Conservation (phyloP, 2,329 filamentous ascomycete species). For the Monosporascus sp. region DNA sequence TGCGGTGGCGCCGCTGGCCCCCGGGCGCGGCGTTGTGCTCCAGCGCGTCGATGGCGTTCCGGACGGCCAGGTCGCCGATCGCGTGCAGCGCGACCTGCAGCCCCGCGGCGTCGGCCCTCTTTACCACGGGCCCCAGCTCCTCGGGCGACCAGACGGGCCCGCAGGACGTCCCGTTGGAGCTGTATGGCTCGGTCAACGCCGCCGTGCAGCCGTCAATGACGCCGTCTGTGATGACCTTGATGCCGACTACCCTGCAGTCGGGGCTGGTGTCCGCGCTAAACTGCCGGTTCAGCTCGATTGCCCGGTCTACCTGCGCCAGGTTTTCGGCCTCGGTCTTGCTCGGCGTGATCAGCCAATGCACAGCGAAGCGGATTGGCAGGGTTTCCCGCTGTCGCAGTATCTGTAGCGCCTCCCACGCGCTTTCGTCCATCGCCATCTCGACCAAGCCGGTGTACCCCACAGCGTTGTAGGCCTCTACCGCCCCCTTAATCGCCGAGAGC, state of each 20-base stretch:
- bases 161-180: constrained; percentile 37
- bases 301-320: constrained; percentile 44
- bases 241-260: constrained; percentile 47
- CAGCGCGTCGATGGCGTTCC: constrained; percentile 52
- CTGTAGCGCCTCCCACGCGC: constrained; percentile 45
- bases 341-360: constrained; percentile 51
- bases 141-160: constrained; percentile 50
- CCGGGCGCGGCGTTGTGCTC: constrained; percentile 34
- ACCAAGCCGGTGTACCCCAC: constrained; percentile 50
- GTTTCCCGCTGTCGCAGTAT: constrained; percentile 30
- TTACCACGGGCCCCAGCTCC: constrained; percentile 48
- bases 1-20: constrained; percentile 45
- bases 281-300: constrained; percentile 39
- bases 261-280: constrained; percentile 40
- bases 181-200: constrained; percentile 53
- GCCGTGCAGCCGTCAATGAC: constrained; percentile 63
- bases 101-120: constrained; percentile 45
- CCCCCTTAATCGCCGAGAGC: constrained; percentile 37
- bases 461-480: constrained; percentile 42
- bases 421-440: constrained; percentile 57
- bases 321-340: constrained; percentile 37
- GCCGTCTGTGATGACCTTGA: constrained; percentile 62
- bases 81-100: constrained; percentile 61
- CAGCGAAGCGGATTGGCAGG: constrained; percentile 43
- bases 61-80: constrained; percentile 57